Base-by-base conservation (phyloP, 2,329 filamentous ascomycete genomes). In the Pseudogymnoascus sp. region DNA sequence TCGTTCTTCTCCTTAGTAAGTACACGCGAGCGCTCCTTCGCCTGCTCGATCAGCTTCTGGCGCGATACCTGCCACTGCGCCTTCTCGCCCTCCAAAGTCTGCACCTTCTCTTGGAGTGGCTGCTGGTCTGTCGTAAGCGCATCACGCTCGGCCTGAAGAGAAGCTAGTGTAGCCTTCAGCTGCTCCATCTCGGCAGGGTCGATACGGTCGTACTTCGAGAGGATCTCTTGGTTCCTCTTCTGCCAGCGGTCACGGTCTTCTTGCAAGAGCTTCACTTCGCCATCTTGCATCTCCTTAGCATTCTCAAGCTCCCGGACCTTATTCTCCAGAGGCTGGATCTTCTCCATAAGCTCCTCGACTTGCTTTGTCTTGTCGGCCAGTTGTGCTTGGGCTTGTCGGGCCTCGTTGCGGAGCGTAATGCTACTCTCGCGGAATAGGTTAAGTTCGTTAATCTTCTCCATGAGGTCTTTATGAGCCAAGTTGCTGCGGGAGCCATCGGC, bases 381-480 rank as follows among this genome's bases (percentile, higher is more conserved):
- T 67, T 91, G 86, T 11, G 86, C 81, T 68, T 95, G 90, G 1
- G 91, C 85, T 70, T 92, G 88, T 63, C 89, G 86, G 65, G 90
- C 87, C 73, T 99, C 93, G 68, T 90, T 91, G 47, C 96, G 90
- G 14, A 99, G 81, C 1, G 93, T 95, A 63, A 90, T 90, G 69
- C 90, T 96, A 78, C 93, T 97, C 76, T 99, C 95, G 10, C 95
- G 89, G 80, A 96, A 96, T 14, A 97, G 81, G 70, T 99, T 99
- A 65, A 99, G 85, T 75, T 99, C 92, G 71, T 96, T 95, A 65
- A 99, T 84, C 67, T 96, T 97, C 68, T 96, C 88, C 86, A 96
- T 92, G 4, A 99, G 82, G 70, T 96, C 92, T 72, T 90, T 91
- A 72, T 97, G 91, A 60, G 87, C 91, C 72, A 90, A 82, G 11